These are phyloP conservation scores for Rosa lucieae DNA, from an alignment of 306 rosid genomes.

Conservation along the genomic window DNA sequence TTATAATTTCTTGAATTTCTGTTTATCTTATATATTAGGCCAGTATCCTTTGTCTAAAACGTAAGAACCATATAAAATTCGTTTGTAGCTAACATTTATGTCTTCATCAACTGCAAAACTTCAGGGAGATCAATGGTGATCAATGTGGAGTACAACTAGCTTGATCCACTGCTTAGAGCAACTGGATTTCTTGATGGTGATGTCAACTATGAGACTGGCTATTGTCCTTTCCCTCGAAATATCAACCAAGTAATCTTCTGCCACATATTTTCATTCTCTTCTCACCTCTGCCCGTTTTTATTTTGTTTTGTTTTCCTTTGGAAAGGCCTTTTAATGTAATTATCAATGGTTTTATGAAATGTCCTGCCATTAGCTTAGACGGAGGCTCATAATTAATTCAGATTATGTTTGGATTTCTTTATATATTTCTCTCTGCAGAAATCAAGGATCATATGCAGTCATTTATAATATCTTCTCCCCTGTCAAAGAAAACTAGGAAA, in stretches of 20 bases:
- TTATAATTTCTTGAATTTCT: not conserved
- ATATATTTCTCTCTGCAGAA: not conserved
- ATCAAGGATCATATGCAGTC: not conserved
- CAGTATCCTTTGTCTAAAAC: not conserved
- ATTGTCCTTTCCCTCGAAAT: constrained; percentile 93
- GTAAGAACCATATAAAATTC: not conserved
- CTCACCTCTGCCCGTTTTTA: not conserved
- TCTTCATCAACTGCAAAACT: constrained; percentile 12
- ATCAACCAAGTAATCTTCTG: constrained; percentile 80
- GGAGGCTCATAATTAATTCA: not conserved
- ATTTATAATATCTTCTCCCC: not conserved
- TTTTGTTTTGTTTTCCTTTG: not conserved
- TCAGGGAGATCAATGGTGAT: constrained; percentile 94
- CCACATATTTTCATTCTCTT: constrained; percentile 9
- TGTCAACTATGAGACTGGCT: constrained; percentile 84
- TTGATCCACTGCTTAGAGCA: constrained; percentile 97
- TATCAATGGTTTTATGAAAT: not conserved
- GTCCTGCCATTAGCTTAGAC: not conserved
- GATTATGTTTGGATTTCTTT: not conserved
- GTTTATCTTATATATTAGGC: not conserved
- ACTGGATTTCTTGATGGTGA: constrained; percentile 90
- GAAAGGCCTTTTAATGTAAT: not conserved
- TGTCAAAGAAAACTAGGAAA: constrained; percentile 1
- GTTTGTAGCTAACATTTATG: not conserved
- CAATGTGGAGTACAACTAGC: constrained; percentile 97